Evolutionary conservation across 495 filamentous ascomycete species (phyloP), one percentile per base, ranked within the genome.

Genomic region (Platismatia glauca): DNA sequence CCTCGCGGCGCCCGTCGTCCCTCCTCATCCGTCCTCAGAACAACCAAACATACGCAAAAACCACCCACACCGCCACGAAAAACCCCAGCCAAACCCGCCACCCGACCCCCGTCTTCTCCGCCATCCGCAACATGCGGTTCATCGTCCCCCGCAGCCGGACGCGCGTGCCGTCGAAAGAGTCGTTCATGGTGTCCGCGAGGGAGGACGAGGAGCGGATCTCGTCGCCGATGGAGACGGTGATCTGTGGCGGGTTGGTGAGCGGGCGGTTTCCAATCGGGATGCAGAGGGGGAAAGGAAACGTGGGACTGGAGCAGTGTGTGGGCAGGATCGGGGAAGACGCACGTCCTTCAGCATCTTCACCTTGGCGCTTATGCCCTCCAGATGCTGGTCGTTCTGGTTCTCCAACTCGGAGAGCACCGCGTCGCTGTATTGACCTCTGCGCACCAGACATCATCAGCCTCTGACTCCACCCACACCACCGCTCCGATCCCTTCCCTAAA

Each of bases 101-200:
- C 64, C 91, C 88, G 34, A 98, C 85, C 5, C 95, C 95, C 16
- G 91, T 95, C 68, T 85, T 78, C 76, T 96, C 86, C 7, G 94
- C 95, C 94, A 98, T 97, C 62, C 91, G 72, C 61, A 97, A 76
- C 94, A 98, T 98, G 35, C 91, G 79, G 69, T 89, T 96, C 94
- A 98, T 97, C 46, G 95, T 97, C 46, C 92, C 89, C 22, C 85
- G 80, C 64, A 98, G 75, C 68, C 88, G 79, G 34, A 89, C 72
- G 56, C 91, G 79, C 53, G 95, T 95, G 66, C 80, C 83, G 67
- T 97, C 94, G 70, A 97, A 98, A 7, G 84, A 81, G 59, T 95
- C 88, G 71, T 97, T 96, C 63, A 82, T 75, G 11, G 29, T 58
- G 12, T 73, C 70, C 15, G 90, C 86, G 8, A 97, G 82, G 9